Base-by-base conservation (phyloP, 495 filamentous ascomycete genomes). In the Trichoderma erinaceum region DNA sequence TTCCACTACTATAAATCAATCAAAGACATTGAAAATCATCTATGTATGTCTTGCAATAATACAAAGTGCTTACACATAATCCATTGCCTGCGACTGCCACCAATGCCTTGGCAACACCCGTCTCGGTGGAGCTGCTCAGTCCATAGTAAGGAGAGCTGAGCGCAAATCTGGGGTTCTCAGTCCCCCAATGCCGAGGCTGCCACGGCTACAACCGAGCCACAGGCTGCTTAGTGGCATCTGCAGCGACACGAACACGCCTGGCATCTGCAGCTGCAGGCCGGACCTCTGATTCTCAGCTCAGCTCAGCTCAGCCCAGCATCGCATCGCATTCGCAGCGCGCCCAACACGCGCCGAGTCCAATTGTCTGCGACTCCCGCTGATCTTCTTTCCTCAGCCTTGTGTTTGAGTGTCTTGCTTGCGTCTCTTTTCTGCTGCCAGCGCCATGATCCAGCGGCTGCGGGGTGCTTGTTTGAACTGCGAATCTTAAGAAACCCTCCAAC, bases 381-480 rank as follows among this genome's bases (percentile, higher is more conserved):
- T 32, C 56, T 61, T 61, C 50, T 4, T 12, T 25, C 50, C 13
- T 61, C 56, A 23, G 23, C 21, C 18, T 10, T 52, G 8, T 3
- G 4, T 25, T n/a, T 52, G 35, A 38, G 25, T n/a, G n/a, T n/a
- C 48, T 52, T 21, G 8, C 21, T n/a, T 52, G 15, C 48, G 3
- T 52, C 48, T 52, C 7, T n/a, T 21, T 16, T 52, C 35, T 38
- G 35, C 5, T 52, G 16, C 18, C 48, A 21, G 48, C 48, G 48
- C 48, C 48, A 52, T 52, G 48, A 52, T 52, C 48, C 48, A 52
- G 48, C 48, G 48, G 18, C 48, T 23, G 48, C 48, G 48, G 48
- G 48, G 48, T 52, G 18, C 8, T 21, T 21, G 48, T 52, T 23
- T 52, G 4, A 52, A 23, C 18, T n/a, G 48, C 18, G 18, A 18